phyloP scores from a whole-genome alignment of 495 filamentous ascomycete genomes.

The Aspergillus mulundensis region DNA sequence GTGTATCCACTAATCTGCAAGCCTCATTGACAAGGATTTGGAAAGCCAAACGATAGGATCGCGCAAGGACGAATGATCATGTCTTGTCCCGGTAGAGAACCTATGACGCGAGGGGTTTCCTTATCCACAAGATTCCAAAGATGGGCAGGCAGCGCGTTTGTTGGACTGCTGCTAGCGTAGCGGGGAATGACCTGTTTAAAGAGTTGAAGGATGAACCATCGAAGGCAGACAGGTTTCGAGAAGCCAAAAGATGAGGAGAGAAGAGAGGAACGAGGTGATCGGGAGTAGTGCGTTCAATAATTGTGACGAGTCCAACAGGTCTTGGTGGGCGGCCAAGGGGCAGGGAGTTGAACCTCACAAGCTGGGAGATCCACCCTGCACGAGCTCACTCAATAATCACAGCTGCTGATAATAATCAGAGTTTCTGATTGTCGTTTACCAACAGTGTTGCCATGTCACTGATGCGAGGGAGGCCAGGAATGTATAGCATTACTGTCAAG shows the following conservation, averaged over 20 bases:
- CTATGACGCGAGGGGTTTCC: slow-evolving; percentile 16
- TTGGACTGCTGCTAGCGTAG: slow-evolving; percentile 8
- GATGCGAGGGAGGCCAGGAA: neutral
- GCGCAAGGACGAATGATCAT: slow-evolving; percentile 19
- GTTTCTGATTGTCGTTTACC: neutral
- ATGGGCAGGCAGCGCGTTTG: slow-evolving; percentile 14
- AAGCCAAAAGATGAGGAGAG: slow-evolving; percentile 16
- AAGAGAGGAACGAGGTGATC: slow-evolving; percentile 15
- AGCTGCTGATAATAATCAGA: neutral
- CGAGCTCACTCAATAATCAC: slow-evolving; percentile 7
- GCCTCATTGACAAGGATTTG: slow-evolving; percentile 5
- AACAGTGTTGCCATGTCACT: slow-evolving; percentile 14
- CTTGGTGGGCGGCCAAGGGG: slow-evolving; percentile 17
- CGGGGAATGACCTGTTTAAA: slow-evolving; percentile 3
- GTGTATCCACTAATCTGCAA: slow-evolving; percentile 17
- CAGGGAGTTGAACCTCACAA: slow-evolving; percentile 15
- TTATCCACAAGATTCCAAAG: slow-evolving; percentile 7
- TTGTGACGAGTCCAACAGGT: slow-evolving; percentile 32
- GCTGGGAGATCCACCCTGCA: slow-evolving; percentile 16
- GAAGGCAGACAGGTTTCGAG: too few relatives aligned
- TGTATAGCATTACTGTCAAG: neutral
- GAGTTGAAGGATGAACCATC: slow-evolving; percentile 1
- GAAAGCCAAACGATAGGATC: slow-evolving; percentile 14
- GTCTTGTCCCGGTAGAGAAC: slow-evolving; percentile 9
- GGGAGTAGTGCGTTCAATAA: slow-evolving; percentile 14